Evolutionary conservation across 2,329 filamentous ascomycete genomes (phyloP).

Genomic region (Bipolaris zeicola): DNA sequence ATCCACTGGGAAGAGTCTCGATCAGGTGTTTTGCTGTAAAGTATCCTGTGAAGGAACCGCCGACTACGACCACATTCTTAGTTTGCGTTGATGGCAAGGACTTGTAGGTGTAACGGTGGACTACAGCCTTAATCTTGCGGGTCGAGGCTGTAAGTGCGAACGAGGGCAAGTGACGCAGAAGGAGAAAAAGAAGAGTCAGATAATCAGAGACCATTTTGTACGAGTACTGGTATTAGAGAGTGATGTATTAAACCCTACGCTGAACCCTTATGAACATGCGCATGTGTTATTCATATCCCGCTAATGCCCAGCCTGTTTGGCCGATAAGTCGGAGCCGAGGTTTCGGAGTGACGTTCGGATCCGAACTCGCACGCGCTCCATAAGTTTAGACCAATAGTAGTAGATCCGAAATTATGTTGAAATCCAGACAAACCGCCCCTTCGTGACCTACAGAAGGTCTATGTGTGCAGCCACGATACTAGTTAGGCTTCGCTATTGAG

Average conservation of each 20-base stretch:
- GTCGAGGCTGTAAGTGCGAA: neutral
- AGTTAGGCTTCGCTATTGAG: too few species aligned
- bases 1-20: slow-evolving; percentile 33
- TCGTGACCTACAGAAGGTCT: too few species aligned
- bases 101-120: neutral
- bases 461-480: too few species aligned
- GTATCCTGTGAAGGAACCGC: neutral
- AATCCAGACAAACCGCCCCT: too few species aligned
- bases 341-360: neutral
- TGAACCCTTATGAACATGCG: neutral
- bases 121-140: neutral
- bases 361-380: neutral
- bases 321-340: neutral
- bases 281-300: neutral
- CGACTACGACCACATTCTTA: neutral
- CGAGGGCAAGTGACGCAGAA: neutral
- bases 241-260: neutral
- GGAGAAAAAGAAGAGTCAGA: neutral
- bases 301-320: neutral
- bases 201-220: neutral
- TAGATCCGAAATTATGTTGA: neutral
- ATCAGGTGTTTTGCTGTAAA: neutral
- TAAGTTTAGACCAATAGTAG: too few species aligned
- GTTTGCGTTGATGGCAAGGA: neutral
- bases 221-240: neutral